Base-by-base conservation (phyloP, 352 stramenopile genomes). In the Globisporangium cylindrosporum region DNA sequence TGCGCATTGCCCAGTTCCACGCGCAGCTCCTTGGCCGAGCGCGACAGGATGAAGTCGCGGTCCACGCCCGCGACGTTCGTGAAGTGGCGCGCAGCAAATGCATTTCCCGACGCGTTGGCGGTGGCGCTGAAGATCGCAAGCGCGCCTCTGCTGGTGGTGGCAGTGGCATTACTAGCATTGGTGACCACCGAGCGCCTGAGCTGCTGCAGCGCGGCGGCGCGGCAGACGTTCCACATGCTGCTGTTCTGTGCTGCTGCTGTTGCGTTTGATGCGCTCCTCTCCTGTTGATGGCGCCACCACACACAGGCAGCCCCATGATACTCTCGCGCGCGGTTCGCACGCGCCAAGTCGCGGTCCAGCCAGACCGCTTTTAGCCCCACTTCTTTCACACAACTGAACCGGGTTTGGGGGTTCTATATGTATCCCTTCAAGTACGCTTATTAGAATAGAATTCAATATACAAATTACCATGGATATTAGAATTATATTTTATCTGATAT, bases 221-320 rank as follows among this genome's bases (percentile, higher is more conserved):
- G 80, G 69, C 78, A 89, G 41, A 77, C 70, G 64, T 71, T 77
- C 83, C 83, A 91, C 83, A 91, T 91, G 58, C 15, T 49, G 41
- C 12, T 41, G 36, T 3, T 63, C n/a, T 15, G 14, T 41, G 41
- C 41, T 48, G 41, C 41, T 48, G 43, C 18, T 49, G 43, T 49
- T 49, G 43, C 27, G 20, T 34, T 12, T 89, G 60, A 25, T 43
- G 41, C 2, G 27, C 41, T 57, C n/a, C 24, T 24, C 20, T 24
- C 20, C 6, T 61, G 62, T 43, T 18, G 20, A 8, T 61, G 62
- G 18, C 27, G 24, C 49, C 32, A 67, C 49, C 58, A 63, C 32
- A 63, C 43, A 49, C 43, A 48, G 4, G 18, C 12, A 49, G 43
- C 48, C 48, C 4, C 48, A 55, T 55, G n/a, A 55, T 55, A 55